Evolutionary conservation across 306 rosid species (phyloP), one percentile per base, ranked within the genome.

Genomic region (Mimosa bimucronata): DNA sequence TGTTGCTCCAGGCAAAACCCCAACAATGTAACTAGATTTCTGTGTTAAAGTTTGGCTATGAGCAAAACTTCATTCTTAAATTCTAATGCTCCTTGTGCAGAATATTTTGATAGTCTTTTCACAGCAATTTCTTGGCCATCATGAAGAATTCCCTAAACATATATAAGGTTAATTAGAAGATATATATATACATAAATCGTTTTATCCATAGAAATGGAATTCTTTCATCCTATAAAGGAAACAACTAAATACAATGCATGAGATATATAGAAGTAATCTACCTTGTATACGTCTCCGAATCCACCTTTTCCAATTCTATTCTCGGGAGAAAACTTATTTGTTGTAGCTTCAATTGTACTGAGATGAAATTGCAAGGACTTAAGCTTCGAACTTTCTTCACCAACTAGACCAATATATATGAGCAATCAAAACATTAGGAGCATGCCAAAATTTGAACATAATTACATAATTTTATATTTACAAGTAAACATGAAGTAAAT

Each of bases 21-120:
- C n/a, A n/a, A n/a, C n/a, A n/a, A n/a, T n/a, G n/a, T n/a, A n/a
- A n/a, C n/a, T n/a, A n/a, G n/a, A n/a, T n/a, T n/a, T n/a, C n/a
- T n/a, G n/a, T n/a, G n/a, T n/a, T n/a, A n/a, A n/a, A n/a, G n/a
- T n/a, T n/a, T n/a, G n/a, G n/a, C 77, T 26, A 84, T 65, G 1
- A 80, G 13, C 6, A 84, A 57, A 65, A 80, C 28, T 31, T 84
- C 87, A 38, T n/a, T n/a, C n/a, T n/a, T 80, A 5, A 80, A 84
- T 30, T 84, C 87, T 0, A 30, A 1, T 18, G 67, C 19, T 25
- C 82, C 84, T 77, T 84, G 82, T 0, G 2, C 5, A 18, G 87
- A 84, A 57, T 7, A 25, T 53, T 10, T 68, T 5, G 57, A 64
- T 2, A 84, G 79, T 30, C 73, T 84, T 26, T 84, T n/a, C n/a